These are phyloP conservation scores for Amaranthus cruentus DNA, from an alignment of 148 eudicot genomes.

Conservation along the genomic window DNA sequence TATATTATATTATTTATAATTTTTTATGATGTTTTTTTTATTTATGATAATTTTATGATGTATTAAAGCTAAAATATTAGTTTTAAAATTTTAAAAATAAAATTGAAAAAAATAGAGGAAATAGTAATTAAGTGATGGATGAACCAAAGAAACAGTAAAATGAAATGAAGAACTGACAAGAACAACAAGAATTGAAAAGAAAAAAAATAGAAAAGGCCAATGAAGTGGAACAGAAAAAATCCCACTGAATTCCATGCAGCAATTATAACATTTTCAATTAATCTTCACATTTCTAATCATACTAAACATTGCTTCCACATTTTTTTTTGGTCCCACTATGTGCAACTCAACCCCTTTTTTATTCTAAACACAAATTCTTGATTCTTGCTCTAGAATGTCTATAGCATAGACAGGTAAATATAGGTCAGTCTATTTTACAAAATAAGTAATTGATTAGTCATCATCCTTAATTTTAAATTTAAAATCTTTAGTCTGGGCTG, in stretches of 20 bases:
- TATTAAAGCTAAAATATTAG: too few relatives aligned
- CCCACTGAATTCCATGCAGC: constrained; percentile 37
- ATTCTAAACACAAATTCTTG: background rate
- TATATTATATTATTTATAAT: too few relatives aligned
- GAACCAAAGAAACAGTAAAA: background rate
- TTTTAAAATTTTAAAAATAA: too few relatives aligned
- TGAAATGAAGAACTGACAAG: background rate
- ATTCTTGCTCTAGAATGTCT: too few relatives aligned
- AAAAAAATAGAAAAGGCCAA: background rate
- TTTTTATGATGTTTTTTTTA: too few relatives aligned
- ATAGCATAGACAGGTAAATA: too few relatives aligned
- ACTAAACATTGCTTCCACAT: constrained; percentile 23
- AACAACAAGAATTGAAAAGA: constrained; percentile 5
- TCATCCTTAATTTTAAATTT: too few relatives aligned
- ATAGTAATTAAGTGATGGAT: background rate
- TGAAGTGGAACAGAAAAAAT: constrained; percentile 8
- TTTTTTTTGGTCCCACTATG: constrained; percentile 23
- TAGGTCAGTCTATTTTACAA: background rate
- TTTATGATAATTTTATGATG: too few relatives aligned
- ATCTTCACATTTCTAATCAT: constrained; percentile 20
- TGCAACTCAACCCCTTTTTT: constrained; percentile 7
- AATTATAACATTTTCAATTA: constrained; percentile 24
- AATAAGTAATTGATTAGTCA: too few relatives aligned
- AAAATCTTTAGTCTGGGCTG: too few relatives aligned
- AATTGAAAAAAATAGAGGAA: too few relatives aligned